Evolutionary conservation across 805 yeast genomes (phyloP).

Genomic region (Clavispora santaluciae): DNA sequence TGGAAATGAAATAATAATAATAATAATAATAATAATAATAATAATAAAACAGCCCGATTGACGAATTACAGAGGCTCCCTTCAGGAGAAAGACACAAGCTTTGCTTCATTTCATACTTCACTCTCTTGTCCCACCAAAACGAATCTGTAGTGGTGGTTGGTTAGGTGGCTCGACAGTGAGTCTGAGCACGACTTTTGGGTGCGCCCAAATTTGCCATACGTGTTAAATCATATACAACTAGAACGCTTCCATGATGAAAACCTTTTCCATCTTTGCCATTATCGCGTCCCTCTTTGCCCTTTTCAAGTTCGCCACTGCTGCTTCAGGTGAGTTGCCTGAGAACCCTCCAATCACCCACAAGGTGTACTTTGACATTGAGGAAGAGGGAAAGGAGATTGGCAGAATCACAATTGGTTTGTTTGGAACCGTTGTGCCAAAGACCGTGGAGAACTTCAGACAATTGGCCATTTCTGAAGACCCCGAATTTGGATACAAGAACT

Average conservation of each 20-base stretch:
- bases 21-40: too few relatives aligned
- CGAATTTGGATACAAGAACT: constrained; percentile 54
- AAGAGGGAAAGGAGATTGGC: constrained; percentile 74
- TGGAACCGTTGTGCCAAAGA: constrained; percentile 82
- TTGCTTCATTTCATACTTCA: too few relatives aligned
- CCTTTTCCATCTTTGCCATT: constrained; percentile 10
- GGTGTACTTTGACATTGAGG: constrained; percentile 81
- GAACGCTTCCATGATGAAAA: constrained; percentile 8
- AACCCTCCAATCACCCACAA: constrained; percentile 63
- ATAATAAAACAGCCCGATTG: too few relatives aligned
- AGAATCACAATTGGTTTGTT: constrained; percentile 82
- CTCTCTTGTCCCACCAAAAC: too few relatives aligned
- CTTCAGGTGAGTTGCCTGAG: constrained; percentile 20
- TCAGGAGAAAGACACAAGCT: too few relatives aligned
- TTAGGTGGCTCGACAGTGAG: neutral
- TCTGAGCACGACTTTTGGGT: constrained; percentile 1
- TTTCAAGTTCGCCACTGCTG: constrained; percentile 8
- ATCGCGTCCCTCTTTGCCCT: constrained; percentile 10
- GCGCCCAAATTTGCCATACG: neutral
- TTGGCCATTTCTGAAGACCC: constrained; percentile 61
- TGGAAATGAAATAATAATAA: too few relatives aligned
- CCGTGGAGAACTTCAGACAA: constrained; percentile 83
- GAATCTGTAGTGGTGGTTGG: too few relatives aligned
- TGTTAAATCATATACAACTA: neutral
- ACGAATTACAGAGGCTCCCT: too few relatives aligned